Conservation (phyloP, 352 stramenopile species). For the Elongisporangium prolatum region DNA sequence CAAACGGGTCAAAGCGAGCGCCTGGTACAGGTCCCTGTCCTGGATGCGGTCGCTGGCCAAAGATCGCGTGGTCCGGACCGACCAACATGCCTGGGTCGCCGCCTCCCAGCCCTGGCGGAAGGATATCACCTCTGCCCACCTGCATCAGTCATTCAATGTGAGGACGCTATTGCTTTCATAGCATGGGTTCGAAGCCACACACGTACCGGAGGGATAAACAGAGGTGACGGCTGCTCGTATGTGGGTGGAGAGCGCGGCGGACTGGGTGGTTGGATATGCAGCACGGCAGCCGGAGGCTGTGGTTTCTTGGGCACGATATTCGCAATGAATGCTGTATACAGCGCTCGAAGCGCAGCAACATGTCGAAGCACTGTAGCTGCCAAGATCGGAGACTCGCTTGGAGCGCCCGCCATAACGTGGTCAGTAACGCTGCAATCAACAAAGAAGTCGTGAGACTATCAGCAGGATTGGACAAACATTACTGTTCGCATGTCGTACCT, state of each 20-base stretch:
- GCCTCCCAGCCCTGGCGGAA: constrained; percentile 53
- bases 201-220: constrained; percentile 30
- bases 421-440: constrained; percentile 17
- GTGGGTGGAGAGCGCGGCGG: constrained; percentile 11
- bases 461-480: no score
- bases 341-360: constrained; percentile 36
- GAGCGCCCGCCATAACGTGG: constrained; percentile 20
- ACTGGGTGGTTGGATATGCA: constrained; percentile 6
- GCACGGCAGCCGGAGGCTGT: constrained; percentile 6
- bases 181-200: not conserved
- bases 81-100: constrained; percentile 70
- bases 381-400: constrained; percentile 16
- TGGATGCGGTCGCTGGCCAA: constrained; percentile 54
- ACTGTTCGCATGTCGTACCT: no score
- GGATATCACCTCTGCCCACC: constrained; percentile 61
- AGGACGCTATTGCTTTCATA: not conserved
- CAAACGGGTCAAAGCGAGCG: constrained; percentile 81
- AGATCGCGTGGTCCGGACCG: constrained; percentile 69
- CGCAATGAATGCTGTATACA: constrained; percentile 50
- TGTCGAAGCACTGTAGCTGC: constrained; percentile 47
- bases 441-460: not conserved
- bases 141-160: constrained; percentile 3
- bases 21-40: constrained; percentile 57
- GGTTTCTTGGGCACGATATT: constrained; percentile 47
- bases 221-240: constrained; percentile 8